phyloP scores from a whole-genome alignment of 1,284 basidiomycete genomes.

The Ceratobasidium sp. region DNA sequence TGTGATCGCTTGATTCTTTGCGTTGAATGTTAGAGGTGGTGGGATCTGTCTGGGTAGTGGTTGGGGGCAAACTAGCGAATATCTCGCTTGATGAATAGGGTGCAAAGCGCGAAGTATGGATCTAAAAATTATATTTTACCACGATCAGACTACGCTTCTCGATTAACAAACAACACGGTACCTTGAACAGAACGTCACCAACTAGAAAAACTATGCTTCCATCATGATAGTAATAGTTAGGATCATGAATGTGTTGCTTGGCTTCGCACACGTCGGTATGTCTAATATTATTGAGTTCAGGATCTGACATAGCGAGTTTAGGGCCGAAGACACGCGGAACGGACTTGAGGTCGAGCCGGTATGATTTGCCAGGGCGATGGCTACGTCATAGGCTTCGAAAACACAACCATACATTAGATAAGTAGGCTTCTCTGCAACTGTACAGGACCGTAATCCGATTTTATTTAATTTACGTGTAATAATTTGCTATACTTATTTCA shows the following conservation, averaged over 20 bases:
- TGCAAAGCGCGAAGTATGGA: neutral
- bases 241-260: neutral
- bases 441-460: no score
- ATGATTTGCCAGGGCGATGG: no score
- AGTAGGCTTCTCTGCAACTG: no score
- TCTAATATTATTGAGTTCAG: neutral
- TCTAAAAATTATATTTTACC: neutral
- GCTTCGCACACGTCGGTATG: no score
- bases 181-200: constrained; percentile 14
- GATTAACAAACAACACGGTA: no score
- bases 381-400: no score
- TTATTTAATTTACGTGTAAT: no score
- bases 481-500: no score
- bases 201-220: neutral
- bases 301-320: neutral
- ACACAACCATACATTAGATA: no score
- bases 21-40: neutral
- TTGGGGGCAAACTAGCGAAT: neutral
- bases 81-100: neutral
- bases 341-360: no score
- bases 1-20: neutral
- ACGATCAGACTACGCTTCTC: no score
- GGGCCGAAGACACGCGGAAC: no score
- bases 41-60: neutral
- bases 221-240: constrained; percentile 8